Conservation (phyloP, 2,329 filamentous ascomycete species). For the Aspergillus nomiae region DNA sequence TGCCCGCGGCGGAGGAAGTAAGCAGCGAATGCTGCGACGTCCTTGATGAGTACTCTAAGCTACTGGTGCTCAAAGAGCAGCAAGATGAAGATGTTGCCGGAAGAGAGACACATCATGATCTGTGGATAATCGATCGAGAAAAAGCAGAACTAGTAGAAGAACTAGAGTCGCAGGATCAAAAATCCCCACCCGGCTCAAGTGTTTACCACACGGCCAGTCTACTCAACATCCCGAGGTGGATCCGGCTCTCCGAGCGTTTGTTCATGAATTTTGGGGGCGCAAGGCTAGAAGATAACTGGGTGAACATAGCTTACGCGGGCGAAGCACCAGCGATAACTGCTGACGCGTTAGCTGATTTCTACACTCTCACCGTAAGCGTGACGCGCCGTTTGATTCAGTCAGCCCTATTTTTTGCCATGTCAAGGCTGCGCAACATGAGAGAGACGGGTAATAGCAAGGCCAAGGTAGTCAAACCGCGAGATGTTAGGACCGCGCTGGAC, state of each 20-base stretch:
- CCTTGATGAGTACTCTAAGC: conserved; percentile 70
- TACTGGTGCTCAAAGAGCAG: conserved; percentile 66
- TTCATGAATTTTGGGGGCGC: conserved; percentile 72
- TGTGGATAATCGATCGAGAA: conserved; percentile 64
- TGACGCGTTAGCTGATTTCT: conserved; percentile 75
- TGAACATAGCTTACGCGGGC: conserved; percentile 52
- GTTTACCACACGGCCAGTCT: conserved; percentile 56
- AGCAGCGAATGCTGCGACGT: conserved; percentile 64
- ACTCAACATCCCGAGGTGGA: conserved; percentile 62
- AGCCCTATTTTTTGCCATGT: conserved; percentile 69
- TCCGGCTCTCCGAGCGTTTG: conserved; percentile 63
- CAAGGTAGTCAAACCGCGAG: conserved; percentile 45
- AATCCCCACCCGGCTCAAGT: conserved; percentile 14
- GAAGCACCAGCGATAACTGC: conserved; percentile 70
- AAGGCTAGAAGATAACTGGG: conserved; percentile 68
- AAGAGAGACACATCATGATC: conserved; percentile 59
- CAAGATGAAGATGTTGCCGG: conserved; percentile 63
- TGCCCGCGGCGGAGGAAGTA: conserved; percentile 74
- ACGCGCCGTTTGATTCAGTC: conserved; percentile 72
- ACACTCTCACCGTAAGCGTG: conserved; percentile 66
- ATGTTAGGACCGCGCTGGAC: conserved; percentile 58
- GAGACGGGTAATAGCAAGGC: conserved; percentile 31
- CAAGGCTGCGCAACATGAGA: conserved; percentile 61
- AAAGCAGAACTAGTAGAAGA: conserved; percentile 36
- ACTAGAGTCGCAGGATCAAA: conserved; percentile 31